Base-by-base conservation (phyloP, 2,329 filamentous ascomycete species). In the Rhexocercosporidium sp. region DNA sequence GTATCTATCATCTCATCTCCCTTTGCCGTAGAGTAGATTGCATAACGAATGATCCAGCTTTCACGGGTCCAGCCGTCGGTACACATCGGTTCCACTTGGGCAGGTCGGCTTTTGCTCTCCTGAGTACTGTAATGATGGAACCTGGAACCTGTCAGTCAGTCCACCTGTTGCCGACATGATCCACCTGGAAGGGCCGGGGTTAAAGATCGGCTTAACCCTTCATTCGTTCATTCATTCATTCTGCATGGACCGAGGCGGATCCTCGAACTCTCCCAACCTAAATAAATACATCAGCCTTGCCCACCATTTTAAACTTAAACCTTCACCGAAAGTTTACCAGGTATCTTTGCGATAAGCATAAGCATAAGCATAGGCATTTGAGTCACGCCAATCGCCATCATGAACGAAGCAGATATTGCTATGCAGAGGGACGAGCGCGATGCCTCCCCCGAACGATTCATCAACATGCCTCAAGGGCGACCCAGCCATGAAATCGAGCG, bases 401-500 rank as follows among this genome's bases (percentile, higher is more conserved):
- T 77, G 75, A 76, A 77, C 64, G 66, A 59, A 22, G 73, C 71
- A 56, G 75, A 77, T 56, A 54, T 62, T 18, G 70, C 72, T n/a
- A 73, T 76, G 64, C 59, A 62, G 62, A 67, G 70, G 39, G 71
- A 72, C 29, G 88, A 91, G 74, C 79, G 77, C 66, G 84, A 85
- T 71, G 88, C 88, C 57, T 83, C 81, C 49, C 82, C 81, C 18
- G 74, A 77, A 47, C 77, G 76, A 62, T 74, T 79, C 57, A 39
- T 47, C 56, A 73, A 44, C 59, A 72, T 62, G 71, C 70, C 60
- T 62, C 67, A 64, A 44, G 66, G 65, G 46, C 73, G 71, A 22
- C 69, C 79, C 39, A 86, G 82, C 75, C 76, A 83, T 72, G 84
- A 86, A 80, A 86, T 92, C 69, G 87, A 89, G 74, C 85, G 88